Percentiles rank a stretch among this genome's conserved stretches.
These are phyloP conservation scores for Podospora tetraspora DNA, from an alignment of 495 filamentous ascomycete genomes.

Conservation along the genomic window DNA sequence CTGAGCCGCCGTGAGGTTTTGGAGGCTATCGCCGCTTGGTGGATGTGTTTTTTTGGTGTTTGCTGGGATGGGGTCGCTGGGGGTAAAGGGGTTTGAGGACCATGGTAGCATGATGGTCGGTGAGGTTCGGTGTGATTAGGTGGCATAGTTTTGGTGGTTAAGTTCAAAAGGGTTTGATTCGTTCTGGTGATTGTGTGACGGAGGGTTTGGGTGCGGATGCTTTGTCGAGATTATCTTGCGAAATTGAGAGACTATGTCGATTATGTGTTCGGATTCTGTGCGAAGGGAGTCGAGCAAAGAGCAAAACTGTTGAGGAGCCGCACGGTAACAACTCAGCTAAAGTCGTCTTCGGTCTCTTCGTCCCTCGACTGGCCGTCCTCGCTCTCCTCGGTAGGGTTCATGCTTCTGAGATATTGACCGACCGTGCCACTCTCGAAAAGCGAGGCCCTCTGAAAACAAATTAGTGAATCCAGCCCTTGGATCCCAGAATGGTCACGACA, in stretches of 20 bases:
- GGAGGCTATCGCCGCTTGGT: background rate
- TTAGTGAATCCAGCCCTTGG: conserved; percentile 21
- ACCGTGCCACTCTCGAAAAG: conserved; percentile 37
- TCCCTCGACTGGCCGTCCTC: background rate
- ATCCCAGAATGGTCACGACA: background rate
- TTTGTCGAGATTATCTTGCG: background rate
- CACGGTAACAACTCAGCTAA: background rate
- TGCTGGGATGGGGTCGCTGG: background rate
- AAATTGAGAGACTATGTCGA: background rate
- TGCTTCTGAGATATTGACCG: conserved; percentile 41
- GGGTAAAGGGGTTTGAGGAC: background rate
- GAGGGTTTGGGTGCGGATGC: background rate
- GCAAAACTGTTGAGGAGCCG: background rate
- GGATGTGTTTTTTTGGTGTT: background rate
- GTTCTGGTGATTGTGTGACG: background rate
- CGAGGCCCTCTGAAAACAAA: conserved; percentile 28
- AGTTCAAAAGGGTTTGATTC: background rate
- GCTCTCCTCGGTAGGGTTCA: conserved; percentile 23
- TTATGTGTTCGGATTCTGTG: background rate
- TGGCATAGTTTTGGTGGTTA: background rate
- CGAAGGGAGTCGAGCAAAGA: background rate
- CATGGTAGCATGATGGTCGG: background rate
- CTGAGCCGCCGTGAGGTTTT: background rate
- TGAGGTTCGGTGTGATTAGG: background rate
- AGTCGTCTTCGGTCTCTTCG: background rate